A percentile compares a stretch with the other conserved stretches of the same genome.
These are phyloP conservation scores for Alternaria dauci DNA, from an alignment of 2,329 filamentous ascomycete species.

Conservation along the genomic window DNA sequence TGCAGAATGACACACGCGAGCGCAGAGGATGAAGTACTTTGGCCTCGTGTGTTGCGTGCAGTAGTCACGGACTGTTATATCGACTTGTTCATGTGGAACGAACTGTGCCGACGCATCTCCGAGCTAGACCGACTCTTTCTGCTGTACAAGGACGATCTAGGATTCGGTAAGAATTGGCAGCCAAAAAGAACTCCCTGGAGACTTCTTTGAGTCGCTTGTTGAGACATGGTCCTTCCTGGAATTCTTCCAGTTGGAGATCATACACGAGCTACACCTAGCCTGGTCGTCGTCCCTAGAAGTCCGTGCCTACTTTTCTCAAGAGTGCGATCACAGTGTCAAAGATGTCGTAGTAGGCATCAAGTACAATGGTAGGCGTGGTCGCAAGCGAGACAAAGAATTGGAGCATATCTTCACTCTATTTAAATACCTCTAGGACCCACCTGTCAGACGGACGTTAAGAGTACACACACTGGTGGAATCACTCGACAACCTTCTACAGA, in stretches of 20 bases:
- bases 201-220: neutral
- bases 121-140: neutral
- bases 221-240: neutral
- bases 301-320: too few relatives aligned
- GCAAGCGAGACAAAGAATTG: too few relatives aligned
- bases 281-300: neutral
- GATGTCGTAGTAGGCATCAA: too few relatives aligned
- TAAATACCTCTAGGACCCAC: too few relatives aligned
- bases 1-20: too few relatives aligned
- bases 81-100: slow-evolving; percentile 6
- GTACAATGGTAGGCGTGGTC: too few relatives aligned
- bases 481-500: too few relatives aligned
- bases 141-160: neutral
- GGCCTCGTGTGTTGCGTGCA: neutral
- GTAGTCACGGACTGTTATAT: slow-evolving; percentile 2
- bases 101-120: neutral
- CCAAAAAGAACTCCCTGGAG: neutral
- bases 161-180: neutral
- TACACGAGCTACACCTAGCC: neutral
- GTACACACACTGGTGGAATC: too few relatives aligned
- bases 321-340: too few relatives aligned
- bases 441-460: too few relatives aligned
- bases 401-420: too few relatives aligned
- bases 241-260: neutral
- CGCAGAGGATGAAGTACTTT: too few relatives aligned